Evolutionary conservation across 1,284 basidiomycete genomes (phyloP).

Genomic region (Peniophora sp.): DNA sequence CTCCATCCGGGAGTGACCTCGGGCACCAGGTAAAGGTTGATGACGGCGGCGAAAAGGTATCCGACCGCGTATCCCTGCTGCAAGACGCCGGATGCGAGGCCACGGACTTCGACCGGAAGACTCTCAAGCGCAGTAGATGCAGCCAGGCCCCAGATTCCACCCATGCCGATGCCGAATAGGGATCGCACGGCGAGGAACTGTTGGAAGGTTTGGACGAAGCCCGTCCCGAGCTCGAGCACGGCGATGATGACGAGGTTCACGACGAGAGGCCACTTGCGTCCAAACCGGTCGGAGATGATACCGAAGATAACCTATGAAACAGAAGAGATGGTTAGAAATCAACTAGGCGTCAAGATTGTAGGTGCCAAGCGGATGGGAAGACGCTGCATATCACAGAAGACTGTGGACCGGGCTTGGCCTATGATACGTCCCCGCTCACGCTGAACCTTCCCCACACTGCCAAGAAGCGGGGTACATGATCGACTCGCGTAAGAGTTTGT

Average conservation of each 20-base stretch:
- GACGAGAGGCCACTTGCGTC: conserved; percentile 90
- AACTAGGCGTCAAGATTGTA: too few relatives aligned
- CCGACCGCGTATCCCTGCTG: conserved; percentile 63
- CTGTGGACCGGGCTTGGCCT: too few relatives aligned
- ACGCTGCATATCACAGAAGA: too few relatives aligned
- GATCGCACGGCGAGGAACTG: conserved; percentile 70
- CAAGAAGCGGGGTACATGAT: neutral
- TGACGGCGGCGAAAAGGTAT: conserved; percentile 45
- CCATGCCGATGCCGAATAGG: conserved; percentile 86
- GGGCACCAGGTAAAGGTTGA: conserved; percentile 73
- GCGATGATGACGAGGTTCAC: conserved; percentile 66
- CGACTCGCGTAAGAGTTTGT: neutral
- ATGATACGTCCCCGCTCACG: too few relatives aligned
- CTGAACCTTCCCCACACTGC: too few relatives aligned
- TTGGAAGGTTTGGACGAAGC: conserved; percentile 61
- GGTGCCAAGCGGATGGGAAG: too few relatives aligned
- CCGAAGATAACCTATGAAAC: conserved; percentile 63
- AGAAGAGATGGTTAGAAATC: neutral
- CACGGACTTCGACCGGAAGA: conserved; percentile 81
- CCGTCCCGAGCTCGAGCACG: conserved; percentile 73
- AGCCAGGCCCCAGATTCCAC: conserved; percentile 75
- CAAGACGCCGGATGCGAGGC: conserved; percentile 76
- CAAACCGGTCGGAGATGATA: conserved; percentile 76
- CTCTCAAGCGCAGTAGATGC: conserved; percentile 81
- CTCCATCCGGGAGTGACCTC: conserved; percentile 46